Percentiles rank a stretch among this genome's conserved stretches.
Conservation (phyloP, 192 early-diverging fungal species). For the Mortierella claussenii region DNA sequence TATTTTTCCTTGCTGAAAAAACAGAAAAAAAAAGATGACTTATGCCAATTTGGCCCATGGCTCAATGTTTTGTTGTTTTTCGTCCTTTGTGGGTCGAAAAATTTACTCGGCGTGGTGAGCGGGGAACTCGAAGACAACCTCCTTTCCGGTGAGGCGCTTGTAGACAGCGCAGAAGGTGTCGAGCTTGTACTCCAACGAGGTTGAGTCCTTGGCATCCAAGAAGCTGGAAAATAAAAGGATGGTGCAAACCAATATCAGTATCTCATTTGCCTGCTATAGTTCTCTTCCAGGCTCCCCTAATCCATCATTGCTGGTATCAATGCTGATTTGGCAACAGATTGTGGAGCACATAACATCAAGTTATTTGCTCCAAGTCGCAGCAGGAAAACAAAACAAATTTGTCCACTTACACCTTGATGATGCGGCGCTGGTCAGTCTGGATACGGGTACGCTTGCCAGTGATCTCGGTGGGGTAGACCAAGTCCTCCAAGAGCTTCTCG, state of each 20-base stretch:
- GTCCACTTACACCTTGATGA: constrained; percentile 95
- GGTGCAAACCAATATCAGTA: background rate
- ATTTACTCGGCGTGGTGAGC: constrained; percentile 62
- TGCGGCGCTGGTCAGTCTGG: constrained; percentile 92
- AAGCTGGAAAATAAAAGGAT: constrained; percentile 59
- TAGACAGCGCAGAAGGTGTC: constrained; percentile 98
- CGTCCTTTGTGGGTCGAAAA: constrained; percentile 7
- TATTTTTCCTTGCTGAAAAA: background rate
- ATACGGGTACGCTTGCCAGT: constrained; percentile 98
- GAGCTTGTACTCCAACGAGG: constrained; percentile 98
- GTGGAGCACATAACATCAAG: too few species aligned
- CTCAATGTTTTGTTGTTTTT: background rate
- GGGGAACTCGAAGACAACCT: constrained; percentile 99
- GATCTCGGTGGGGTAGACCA: constrained; percentile 99
- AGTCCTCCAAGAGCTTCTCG: constrained; percentile 96
- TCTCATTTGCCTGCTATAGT: too few species aligned
- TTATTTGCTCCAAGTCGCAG: too few species aligned
- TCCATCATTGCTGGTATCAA: too few species aligned
- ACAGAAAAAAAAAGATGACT: background rate
- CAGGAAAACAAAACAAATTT: background rate
- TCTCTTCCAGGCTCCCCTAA: too few species aligned
- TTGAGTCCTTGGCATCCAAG: constrained; percentile 98
- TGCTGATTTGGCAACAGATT: too few species aligned
- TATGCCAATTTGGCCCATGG: background rate
- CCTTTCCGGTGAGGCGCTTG: constrained; percentile 97